Percentiles rank a stretch among this genome's conserved stretches.
These are phyloP conservation scores for Yarrowia phangngaensis DNA, from an alignment of 805 yeast genomes.

Conservation along the genomic window DNA sequence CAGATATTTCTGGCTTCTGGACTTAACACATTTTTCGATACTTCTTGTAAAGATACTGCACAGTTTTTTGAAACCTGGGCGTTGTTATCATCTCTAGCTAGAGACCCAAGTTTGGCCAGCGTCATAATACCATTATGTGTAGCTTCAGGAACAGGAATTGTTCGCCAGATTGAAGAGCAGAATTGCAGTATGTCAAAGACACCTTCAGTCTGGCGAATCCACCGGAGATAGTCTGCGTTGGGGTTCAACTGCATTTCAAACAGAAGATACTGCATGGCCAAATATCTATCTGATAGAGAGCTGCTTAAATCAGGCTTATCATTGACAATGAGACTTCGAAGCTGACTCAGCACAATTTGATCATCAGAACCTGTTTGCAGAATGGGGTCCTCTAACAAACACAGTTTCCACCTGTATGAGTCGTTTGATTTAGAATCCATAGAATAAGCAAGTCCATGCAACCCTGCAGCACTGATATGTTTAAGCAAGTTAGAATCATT, in stretches of 20 bases:
- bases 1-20: not conserved
- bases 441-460: constrained; percentile 7
- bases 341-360: not conserved
- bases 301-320: not conserved
- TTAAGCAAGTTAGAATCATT: not conserved
- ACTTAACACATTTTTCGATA: not conserved
- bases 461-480: not conserved
- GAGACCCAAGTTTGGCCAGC: not conserved
- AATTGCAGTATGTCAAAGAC: constrained; percentile 4
- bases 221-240: not conserved
- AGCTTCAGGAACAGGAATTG: not conserved
- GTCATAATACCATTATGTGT: not conserved
- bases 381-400: constrained; percentile 8
- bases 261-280: constrained; percentile 8
- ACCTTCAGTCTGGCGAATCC: not conserved
- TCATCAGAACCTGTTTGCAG: constrained; percentile 6
- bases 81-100: not conserved
- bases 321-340: not conserved
- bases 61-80: constrained; percentile 12
- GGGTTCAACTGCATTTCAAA: constrained; percentile 4
- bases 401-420: constrained; percentile 10
- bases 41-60: not conserved
- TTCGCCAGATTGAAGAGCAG: constrained; percentile 2
- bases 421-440: not conserved
- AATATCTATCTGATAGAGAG: not conserved